Evolutionary conservation across 352 stramenopile species (phyloP), one percentile per base, ranked within the genome.

Genomic region (Globisporangium echinulatum): DNA sequence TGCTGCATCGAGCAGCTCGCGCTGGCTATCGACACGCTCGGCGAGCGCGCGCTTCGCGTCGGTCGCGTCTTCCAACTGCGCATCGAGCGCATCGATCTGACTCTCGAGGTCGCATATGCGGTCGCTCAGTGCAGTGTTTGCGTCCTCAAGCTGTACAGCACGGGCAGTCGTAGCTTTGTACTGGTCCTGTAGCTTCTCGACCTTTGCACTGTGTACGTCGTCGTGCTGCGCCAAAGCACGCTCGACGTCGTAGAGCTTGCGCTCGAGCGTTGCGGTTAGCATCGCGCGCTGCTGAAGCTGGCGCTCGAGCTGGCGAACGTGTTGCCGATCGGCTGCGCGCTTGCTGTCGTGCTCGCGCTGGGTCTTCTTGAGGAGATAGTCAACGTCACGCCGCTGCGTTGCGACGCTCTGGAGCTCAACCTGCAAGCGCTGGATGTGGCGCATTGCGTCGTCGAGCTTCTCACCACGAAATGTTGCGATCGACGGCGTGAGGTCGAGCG

Each of bases 261-360:
- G 72, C 51, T 92, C 80, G 19, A 88, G 46, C 57, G 63, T 84
- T 2, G 79, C 85, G 33, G 81, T 60, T 7, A 92, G 67, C 53
- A 85, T 79, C 3, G 80, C 69, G 0, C 83, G 68, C 60, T 92
- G 80, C 38, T 81, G n/a, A 48, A 92, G 68, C 58, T 92, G 83
- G 37, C 85, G 89, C 46, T 92, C 79, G 2, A 92, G 61, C 39
- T 90, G 78, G 47, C 88, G 70, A 38, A 87, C 85, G 48, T 85
- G 73, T 54, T 88, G 88, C 8, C 70, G 64, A 49, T 90, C 75
- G 0, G 80, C 77, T 1, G 63, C 62, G 15, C 71, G 52, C 62
- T 85, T 88, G 54, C 77, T 84, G 59, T 92, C 80, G 54, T 89
- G 74, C 61, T 90, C 83, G 19, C 80, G 75, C 59, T 92, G 80